Evolutionary conservation across 768 basidiomycete species (phyloP).

Genomic region (Hebeloma cylindrosporum): DNA sequence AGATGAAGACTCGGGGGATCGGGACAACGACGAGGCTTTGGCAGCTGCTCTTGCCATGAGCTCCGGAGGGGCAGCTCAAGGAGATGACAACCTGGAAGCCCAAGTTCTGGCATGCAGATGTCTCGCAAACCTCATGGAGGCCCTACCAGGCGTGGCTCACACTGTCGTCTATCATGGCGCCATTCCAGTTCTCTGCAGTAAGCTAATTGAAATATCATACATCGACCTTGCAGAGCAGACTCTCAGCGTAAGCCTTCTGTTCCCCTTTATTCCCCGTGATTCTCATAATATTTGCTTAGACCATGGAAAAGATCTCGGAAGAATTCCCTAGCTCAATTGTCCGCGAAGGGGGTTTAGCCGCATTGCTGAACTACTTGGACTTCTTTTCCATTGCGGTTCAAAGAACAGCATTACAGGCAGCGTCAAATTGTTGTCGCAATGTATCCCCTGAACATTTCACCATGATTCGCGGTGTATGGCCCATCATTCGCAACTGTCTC

Average conservation of each 20-base stretch:
- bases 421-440: conserved; percentile 95
- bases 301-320: conserved; percentile 96
- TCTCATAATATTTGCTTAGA: conserved; percentile 49
- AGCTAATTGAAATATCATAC: conserved; percentile 94
- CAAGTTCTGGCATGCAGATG: conserved; percentile 96
- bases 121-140: conserved; percentile 97
- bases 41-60: conserved; percentile 88
- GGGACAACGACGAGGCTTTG: conserved; percentile 84
- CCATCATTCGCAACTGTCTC: conserved; percentile 90
- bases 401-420: conserved; percentile 93
- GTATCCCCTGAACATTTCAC: conserved; percentile 85
- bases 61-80: conserved; percentile 62
- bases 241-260: conserved; percentile 69
- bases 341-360: conserved; percentile 90
- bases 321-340: conserved; percentile 96
- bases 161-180: conserved; percentile 98
- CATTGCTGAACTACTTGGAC: conserved; percentile 92
- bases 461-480: conserved; percentile 88
- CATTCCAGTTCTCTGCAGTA: conserved; percentile 95
- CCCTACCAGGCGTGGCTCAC: conserved; percentile 96
- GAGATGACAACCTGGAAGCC: conserved; percentile 88
- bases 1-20: conserved; percentile 64
- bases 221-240: conserved; percentile 99
- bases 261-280: conserved; percentile 18
- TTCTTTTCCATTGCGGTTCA: conserved; percentile 99